Evolutionary conservation across 2,329 filamentous ascomycete genomes (phyloP), one percentile per base, ranked within the genome.

Genomic region (Xylaria sp.): DNA sequence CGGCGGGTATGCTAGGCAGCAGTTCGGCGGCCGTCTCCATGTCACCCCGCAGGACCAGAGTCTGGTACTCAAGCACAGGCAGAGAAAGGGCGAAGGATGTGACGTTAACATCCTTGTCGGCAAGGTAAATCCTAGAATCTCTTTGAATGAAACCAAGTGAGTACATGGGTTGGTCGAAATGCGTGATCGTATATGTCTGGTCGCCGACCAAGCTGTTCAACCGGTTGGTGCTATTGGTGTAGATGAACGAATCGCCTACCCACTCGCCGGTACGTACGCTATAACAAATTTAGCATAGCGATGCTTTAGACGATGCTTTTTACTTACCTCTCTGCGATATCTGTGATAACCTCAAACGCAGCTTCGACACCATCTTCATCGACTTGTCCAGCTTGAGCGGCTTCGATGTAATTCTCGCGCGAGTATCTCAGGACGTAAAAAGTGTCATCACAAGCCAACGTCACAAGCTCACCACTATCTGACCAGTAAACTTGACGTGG

Each of bases 231-330:
- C 87, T 92, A 85, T 97, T 98, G 62, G 96, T 97, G 86, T 98
- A 99, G 79, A 98, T 94, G 85, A 99, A 97, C 83, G 95, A 97
- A 82, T 99, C 96, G 69, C 96, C 96, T 64, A 99, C 92, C 96
- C 96, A 99, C 82, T 97, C 92, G 73, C 95, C 96, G 22, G 95
- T 97, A 71, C 93, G 92, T 58, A 98, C 94, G 70, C 90, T 93
- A 68, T 61, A 51, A 38, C 66, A 64, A 73, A 75, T 75, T 74
- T 78, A 75, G 72, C 59, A 62, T 22, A 7, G 5, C 11, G 13
- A 45, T 49, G 11, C 10, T 31, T 58, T 11, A 1, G 7, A 38
- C 6, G 15, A 15, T 10, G 2, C n/a, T 27, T 33, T 25, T 25
- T 51, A 20, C 84, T 76, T 80, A 91, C 90, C 87, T 92, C 82